Percentiles rank a stretch among this genome's conserved stretches.
Evolutionary conservation across 331 rosid species (phyloP).

Genomic region (Rhamnella rubrinervis): DNA sequence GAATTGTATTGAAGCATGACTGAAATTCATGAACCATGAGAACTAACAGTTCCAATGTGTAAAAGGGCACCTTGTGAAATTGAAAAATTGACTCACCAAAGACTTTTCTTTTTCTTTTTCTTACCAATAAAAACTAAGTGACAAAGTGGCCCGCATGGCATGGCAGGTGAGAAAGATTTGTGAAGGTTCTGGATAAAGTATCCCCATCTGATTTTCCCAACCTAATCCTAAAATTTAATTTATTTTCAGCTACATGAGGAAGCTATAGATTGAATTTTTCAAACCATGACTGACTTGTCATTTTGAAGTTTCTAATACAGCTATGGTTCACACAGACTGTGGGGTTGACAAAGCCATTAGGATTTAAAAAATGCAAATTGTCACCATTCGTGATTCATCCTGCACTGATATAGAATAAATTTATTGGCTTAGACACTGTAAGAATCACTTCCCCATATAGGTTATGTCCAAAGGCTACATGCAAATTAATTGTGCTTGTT

Average conservation of each 20-base stretch:
- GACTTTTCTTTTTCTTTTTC: not conserved
- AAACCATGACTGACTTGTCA: not conserved
- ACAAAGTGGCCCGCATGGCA: constrained; percentile 18
- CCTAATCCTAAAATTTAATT: constrained; percentile 1
- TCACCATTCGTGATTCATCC: no score
- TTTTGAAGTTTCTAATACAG: not conserved
- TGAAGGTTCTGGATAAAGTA: constrained; percentile 20
- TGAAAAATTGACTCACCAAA: not conserved
- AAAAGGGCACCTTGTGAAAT: not conserved
- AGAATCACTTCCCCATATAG: no score
- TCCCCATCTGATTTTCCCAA: not conserved
- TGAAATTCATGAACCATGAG: not conserved
- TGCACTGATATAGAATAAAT: no score
- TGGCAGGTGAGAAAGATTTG: constrained; percentile 14
- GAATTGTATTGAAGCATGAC: not conserved
- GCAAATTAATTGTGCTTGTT: not conserved
- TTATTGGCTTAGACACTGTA: no score
- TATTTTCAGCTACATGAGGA: constrained; percentile 1
- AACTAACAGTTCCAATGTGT: not conserved
- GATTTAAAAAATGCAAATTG: no score
- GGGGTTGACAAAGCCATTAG: not conserved
- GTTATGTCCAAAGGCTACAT: not conserved
- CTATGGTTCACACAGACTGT: not conserved
- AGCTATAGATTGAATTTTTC: not conserved
- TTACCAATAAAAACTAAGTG: constrained; percentile 6